Percentiles rank a stretch among this genome's conserved stretches.
Evolutionary conservation across 768 basidiomycete genomes (phyloP).

Genomic region (Russula griseocarnosa): DNA sequence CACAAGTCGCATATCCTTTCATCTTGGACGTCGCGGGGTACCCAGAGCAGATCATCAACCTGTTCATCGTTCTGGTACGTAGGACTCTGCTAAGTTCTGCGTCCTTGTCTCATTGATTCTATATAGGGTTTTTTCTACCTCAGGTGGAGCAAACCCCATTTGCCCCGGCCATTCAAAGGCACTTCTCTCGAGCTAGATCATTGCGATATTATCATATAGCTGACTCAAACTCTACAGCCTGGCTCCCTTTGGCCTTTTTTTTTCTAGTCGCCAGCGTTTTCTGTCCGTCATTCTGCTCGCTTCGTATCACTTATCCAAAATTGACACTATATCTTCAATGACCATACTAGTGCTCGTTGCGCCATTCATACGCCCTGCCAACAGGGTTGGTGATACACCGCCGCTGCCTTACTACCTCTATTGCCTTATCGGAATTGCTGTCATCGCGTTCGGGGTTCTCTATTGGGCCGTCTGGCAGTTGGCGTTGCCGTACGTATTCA

Average conservation of each 20-base stretch:
- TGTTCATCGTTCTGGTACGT: constrained; percentile 53
- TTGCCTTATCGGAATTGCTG: constrained; percentile 49
- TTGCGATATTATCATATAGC: constrained; percentile 10
- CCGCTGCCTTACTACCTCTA: constrained; percentile 60
- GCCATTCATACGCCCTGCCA: constrained; percentile 53
- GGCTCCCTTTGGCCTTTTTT: constrained; percentile 53
- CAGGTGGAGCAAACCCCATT: constrained; percentile 47
- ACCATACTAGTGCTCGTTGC: constrained; percentile 46
- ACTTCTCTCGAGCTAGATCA: not conserved
- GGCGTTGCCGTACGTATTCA: constrained; percentile 46
- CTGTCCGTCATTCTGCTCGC: constrained; percentile 37
- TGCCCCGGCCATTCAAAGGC: constrained; percentile 49
- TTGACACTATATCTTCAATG: not conserved
- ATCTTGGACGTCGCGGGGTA: constrained; percentile 56
- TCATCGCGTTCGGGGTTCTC: constrained; percentile 44
- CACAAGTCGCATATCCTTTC: constrained; percentile 53
- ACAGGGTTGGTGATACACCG: constrained; percentile 56
- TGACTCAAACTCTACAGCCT: constrained; percentile 39
- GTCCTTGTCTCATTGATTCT: not conserved
- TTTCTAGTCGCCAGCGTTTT: constrained; percentile 50
- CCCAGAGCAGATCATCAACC: constrained; percentile 52
- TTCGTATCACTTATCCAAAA: not conserved
- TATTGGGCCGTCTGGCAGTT: constrained; percentile 57
- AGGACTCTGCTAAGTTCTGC: not conserved
- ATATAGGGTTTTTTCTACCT: constrained; percentile 53